Evolutionary conservation across 331 rosid genomes (phyloP), one percentile per base, ranked within the genome.

Genomic region (Prunus yedoensis): DNA sequence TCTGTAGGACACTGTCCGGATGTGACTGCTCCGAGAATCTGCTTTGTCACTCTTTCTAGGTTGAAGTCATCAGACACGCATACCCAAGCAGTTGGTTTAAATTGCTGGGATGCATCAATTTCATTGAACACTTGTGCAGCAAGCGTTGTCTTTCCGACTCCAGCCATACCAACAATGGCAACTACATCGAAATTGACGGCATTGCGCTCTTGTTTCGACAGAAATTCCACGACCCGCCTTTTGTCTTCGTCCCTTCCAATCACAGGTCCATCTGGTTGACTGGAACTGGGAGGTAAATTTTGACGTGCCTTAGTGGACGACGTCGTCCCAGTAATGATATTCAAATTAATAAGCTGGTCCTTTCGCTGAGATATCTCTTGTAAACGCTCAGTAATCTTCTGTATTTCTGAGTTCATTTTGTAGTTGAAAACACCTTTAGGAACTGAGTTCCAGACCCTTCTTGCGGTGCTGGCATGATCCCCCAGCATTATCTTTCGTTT

Each of bases 11-110:
- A 25, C 0, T 14, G 25, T 0, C 0, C 1, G 12, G 15, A 27
- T 8, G 73, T 27, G 60, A 68, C 3, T 47, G 45, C 28, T 38
- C 49, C 53, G 4, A 75, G 43, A 9, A 76, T 27, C 4, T 49
- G 18, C 9, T 58, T 46, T 1, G 69, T 61, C 13, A 83, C 18
- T 28, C 57, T 66, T 25, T 66, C 13, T 6, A 71, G 74, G 74
- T 67, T 77, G 18, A 85, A 81, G 13, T 75, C 81, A 5, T 73
- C 50, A 0, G 82, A 80, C 49, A 76, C 82, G 30, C 74, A 68
- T 20, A 74, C 62, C 84, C 84, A 77, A 3, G 35, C 64, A 21
- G 72, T 54, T 0, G 60, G 18, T 5, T 63, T 9, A 56, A 85
- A 85, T 4, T n/a, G 18, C 1, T 27, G 0, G 3, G 68, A 2